Base-by-base conservation (phyloP, 805 yeast genomes). In the Nakazawaea populi region DNA sequence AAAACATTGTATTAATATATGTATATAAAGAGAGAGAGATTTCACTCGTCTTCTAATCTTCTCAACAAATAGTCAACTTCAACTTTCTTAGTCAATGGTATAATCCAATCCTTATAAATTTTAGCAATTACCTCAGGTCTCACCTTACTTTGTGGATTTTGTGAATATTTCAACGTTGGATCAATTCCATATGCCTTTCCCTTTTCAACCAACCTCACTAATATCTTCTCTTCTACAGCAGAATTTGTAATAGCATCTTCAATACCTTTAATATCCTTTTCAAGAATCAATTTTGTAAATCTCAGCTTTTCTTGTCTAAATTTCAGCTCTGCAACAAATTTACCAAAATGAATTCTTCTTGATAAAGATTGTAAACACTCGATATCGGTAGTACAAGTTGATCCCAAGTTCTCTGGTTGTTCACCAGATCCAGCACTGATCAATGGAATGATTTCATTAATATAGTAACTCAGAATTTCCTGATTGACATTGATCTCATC, bases 261-360 rank as follows among this genome's bases (percentile, higher is more conserved):
- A 46, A 94, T 85, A 0, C 92, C 96, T 10, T 72, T 70, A 6
- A 79, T 69, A 63, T 94, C 96, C 51, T 72, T 76, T 0, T 74
- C 79, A 55, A 71, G 64, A 58, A 94, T 94, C 58, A 90, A 69
- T 57, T 75, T 69, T 1, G 79, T 80, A 71, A 83, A 89, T 47
- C 65, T 66, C 46, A 79, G 87, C 36, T 72, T 75, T 54, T 91
- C 94, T 30, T 74, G 70, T 59, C 76, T 83, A 67, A 82, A 94
- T 68, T 94, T 94, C 43, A 96, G 87, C 66, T 94, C 99, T 5
- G 99, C 99, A 8, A 94, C 99, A 73, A 92, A 94, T 68, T 87
- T 88, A 46, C 99, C 99, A 69, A 92, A 94, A 69, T 94, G 99
- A 58, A 94, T 89, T 64, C 99, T 78, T 60, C 99, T 76, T 7